Conservation (phyloP, 495 filamentous ascomycete genomes). For the Tetracladium marchalianum region DNA sequence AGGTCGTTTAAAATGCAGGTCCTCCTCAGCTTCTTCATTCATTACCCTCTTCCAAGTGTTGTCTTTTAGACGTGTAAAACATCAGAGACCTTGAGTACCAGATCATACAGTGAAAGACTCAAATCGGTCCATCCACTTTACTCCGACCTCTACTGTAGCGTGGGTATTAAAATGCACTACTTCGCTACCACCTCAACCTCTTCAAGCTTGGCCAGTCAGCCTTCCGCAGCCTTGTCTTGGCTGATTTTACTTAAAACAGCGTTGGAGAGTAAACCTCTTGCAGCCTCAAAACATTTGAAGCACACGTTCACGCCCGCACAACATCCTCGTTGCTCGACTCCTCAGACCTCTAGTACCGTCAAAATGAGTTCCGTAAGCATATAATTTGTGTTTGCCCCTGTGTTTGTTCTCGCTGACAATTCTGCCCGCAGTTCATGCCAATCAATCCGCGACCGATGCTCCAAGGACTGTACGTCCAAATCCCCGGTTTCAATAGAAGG, state of each 20-base stretch:
- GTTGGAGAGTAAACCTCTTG: slow-evolving; percentile 1
- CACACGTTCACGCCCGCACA: slow-evolving; percentile 3
- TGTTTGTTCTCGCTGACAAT: slow-evolving; percentile 1
- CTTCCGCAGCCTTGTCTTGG: too few relatives aligned
- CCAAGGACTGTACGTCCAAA: slow-evolving; percentile 62
- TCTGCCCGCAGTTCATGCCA: slow-evolving; percentile 54
- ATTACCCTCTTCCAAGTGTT: too few relatives aligned
- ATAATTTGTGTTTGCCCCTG: background rate
- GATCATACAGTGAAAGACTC: too few relatives aligned
- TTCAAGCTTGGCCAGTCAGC: too few relatives aligned
- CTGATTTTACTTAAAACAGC: slow-evolving; percentile 6
- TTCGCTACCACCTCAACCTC: too few relatives aligned
- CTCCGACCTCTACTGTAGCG: too few relatives aligned
- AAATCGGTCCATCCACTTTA: too few relatives aligned
- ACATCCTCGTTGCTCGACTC: slow-evolving; percentile 4
- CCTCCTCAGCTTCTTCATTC: too few relatives aligned
- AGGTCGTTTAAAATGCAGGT: too few relatives aligned
- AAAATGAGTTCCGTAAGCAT: slow-evolving; percentile 18
- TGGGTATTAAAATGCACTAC: too few relatives aligned
- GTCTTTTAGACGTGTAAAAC: too few relatives aligned
- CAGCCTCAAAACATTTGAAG: slow-evolving; percentile 14
- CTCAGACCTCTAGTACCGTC: background rate
- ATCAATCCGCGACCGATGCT: slow-evolving; percentile 87
- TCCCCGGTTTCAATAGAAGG: background rate
- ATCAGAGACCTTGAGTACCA: too few relatives aligned